These are phyloP conservation scores for Pichia californica DNA, from an alignment of 805 yeast species.

Conservation along the genomic window DNA sequence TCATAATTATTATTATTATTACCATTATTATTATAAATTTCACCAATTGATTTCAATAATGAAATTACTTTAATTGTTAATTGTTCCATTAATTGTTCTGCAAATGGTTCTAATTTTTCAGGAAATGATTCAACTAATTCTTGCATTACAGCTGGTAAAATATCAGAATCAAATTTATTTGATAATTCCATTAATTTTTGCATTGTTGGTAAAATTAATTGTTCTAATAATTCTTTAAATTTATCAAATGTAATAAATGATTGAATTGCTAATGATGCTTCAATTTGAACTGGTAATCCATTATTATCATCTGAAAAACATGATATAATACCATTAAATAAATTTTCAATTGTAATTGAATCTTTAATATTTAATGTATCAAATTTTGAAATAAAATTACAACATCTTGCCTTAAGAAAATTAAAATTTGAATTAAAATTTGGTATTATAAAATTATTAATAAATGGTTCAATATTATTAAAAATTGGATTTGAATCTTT, in stretches of 20 bases:
- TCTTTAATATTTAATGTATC: constrained; percentile 51
- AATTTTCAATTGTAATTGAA: constrained; percentile 28
- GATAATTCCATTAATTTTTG: constrained; percentile 68
- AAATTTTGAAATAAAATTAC: constrained; percentile 60
- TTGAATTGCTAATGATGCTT: constrained; percentile 82
- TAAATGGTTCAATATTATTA: constrained; percentile 61
- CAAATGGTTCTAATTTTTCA: constrained; percentile 87
- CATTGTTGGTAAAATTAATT: constrained; percentile 74
- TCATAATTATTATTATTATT: no score
- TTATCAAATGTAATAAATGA: constrained; percentile 59
- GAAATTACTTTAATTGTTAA: constrained; percentile 71
- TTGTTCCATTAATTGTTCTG: constrained; percentile 53
- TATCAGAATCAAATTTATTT: constrained; percentile 79
- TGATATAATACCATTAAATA: constrained; percentile 41
- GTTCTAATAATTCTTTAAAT: constrained; percentile 62
- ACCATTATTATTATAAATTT: constrained; percentile 51
- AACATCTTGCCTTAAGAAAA: constrained; percentile 70
- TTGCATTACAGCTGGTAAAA: constrained; percentile 86
- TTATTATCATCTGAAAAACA: constrained; percentile 40
- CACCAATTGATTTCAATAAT: constrained; percentile 64
- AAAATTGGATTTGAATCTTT: constrained; percentile 50
- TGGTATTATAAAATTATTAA: constrained; percentile 62
- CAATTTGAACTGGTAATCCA: constrained; percentile 69
- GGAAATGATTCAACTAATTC: constrained; percentile 88
- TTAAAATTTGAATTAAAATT: constrained; percentile 54